Conservation (phyloP, 352 stramenopile genomes). For the Globisporangium cystogenes region DNA sequence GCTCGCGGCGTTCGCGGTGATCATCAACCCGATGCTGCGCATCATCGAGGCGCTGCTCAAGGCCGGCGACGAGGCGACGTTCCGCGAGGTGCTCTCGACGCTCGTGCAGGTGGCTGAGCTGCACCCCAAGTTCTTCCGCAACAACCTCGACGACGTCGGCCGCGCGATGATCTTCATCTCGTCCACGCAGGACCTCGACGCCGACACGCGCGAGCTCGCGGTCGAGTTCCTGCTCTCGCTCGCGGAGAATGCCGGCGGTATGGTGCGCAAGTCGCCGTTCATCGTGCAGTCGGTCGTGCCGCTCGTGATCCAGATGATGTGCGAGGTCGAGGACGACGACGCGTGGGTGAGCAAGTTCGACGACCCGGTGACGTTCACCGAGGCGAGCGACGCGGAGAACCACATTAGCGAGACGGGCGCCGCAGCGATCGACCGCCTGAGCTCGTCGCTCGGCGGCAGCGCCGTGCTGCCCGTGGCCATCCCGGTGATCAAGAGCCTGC, state of each 20-base stretch:
- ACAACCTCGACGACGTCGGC: constrained; percentile 56
- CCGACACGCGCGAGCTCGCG: constrained; percentile 71
- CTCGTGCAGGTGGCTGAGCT: constrained; percentile 73
- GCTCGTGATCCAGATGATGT: constrained; percentile 74
- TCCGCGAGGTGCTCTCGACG: constrained; percentile 67
- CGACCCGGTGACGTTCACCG: constrained; percentile 71
- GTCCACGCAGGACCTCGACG: constrained; percentile 53
- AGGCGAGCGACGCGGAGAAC: constrained; percentile 55
- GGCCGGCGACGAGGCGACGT: constrained; percentile 47
- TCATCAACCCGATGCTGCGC: constrained; percentile 68
- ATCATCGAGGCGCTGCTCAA: constrained; percentile 69
- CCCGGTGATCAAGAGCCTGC: constrained; percentile 60
- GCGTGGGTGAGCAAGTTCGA: constrained; percentile 74
- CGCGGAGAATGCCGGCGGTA: constrained; percentile 72
- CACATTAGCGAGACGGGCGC: constrained; percentile 67
- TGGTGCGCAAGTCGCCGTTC: constrained; percentile 71
- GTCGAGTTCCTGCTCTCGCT: constrained; percentile 81
- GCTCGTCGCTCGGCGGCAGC: constrained; percentile 58
- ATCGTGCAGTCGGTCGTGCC: constrained; percentile 66
- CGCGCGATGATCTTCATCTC: constrained; percentile 80
- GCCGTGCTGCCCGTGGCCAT: constrained; percentile 75
- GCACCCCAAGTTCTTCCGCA: constrained; percentile 81
- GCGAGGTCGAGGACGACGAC: constrained; percentile 71
- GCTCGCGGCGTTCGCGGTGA: constrained; percentile 56
- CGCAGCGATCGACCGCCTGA: constrained; percentile 74